Base-by-base conservation (phyloP, 2,329 filamentous ascomycete genomes). In the Venturia oleaginea region DNA sequence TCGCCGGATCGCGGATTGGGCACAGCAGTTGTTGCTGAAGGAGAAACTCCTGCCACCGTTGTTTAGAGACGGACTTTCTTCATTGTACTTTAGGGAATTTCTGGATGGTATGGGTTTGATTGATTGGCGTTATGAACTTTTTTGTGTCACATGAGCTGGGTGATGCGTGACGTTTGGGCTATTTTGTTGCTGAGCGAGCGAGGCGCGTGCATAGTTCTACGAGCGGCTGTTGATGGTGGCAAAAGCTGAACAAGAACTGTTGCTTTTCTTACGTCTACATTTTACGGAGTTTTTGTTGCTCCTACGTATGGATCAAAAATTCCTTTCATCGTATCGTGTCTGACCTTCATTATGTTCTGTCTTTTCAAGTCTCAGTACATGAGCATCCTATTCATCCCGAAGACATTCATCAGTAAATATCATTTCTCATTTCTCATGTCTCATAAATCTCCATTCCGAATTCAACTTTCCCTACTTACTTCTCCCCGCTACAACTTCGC, bases 1-100 rank as follows among this genome's bases (percentile, higher is more conserved):
- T 96, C 91, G 73, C 94, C 94, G 0, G 92, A 96, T 70, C 84
- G 94, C 42, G 92, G 93, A 1, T 79, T 97, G 62, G 87, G 86
- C 22, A 84, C 96, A 48, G 88, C 94, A 2, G 84, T 99, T 65
- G 90, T 99, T 70, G 92, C 92, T 0, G 87, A 91, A 70, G 91
- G 90, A 59, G 94, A 97, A 80, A 81, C 82, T 60, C 82, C 89
- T 0, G 91, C 95, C 78, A 86, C 84, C 37, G 76, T 71, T 69
- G 79, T 80, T 64, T 80, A 40, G 59, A 34, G 3, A n/a, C 8
- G 24, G 30, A 5, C 4, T 24, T 40, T 34, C 22, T 22, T 61
- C 27, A 3, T 42, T 46, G n/a, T 17, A 42, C 7, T 22, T 1
- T 42, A n/a, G 59, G 24, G 19, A 27, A 4, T 27, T 17, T 40